A percentile compares a stretch with the other conserved stretches of the same genome.
These are phyloP conservation scores for Termitomyces sp. DNA, from an alignment of 768 basidiomycete species.

Conservation along the genomic window DNA sequence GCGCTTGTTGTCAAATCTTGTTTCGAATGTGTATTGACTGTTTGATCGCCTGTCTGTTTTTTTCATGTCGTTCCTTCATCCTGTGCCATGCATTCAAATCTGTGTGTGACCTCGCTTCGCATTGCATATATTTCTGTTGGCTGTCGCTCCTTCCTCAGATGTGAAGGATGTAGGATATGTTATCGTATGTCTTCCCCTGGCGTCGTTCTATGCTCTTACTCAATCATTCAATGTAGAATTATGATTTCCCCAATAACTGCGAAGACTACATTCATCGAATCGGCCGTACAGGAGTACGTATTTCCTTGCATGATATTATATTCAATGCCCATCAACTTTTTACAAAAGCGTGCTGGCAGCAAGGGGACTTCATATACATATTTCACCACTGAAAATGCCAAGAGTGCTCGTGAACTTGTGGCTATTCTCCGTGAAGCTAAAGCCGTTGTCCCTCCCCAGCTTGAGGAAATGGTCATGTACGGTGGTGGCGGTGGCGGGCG, in stretches of 20 bases:
- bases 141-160: slow-evolving; percentile 50
- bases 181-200: slow-evolving; percentile 55
- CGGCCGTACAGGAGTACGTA: slow-evolving; percentile 86
- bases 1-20: slow-evolving; percentile 41
- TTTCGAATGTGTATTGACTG: slow-evolving; percentile 39
- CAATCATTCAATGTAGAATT: slow-evolving; percentile 55
- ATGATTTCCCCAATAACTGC: slow-evolving; percentile 97
- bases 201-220: slow-evolving; percentile 2
- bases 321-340: slow-evolving; percentile 4
- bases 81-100: slow-evolving; percentile 10
- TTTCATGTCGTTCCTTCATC: slow-evolving; percentile 17
- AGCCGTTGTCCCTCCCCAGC: slow-evolving; percentile 76
- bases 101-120: slow-evolving; percentile 29
- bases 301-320: background rate
- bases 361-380: slow-evolving; percentile 93
- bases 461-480: slow-evolving; percentile 91
- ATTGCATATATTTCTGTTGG: slow-evolving; percentile 26
- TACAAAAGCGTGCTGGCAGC: slow-evolving; percentile 74
- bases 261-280: slow-evolving; percentile 99
- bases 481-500: slow-evolving; percentile 59
- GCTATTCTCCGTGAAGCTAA: slow-evolving; percentile 85
- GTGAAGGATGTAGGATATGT: slow-evolving; percentile 99
- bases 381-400: slow-evolving; percentile 95
- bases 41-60: slow-evolving; percentile 27
- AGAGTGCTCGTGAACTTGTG: slow-evolving; percentile 89